Percentiles rank a stretch among this genome's conserved stretches.
Conservation (phyloP, 1,284 basidiomycete genomes). For the Cutaneotrichosporon sp. region DNA sequence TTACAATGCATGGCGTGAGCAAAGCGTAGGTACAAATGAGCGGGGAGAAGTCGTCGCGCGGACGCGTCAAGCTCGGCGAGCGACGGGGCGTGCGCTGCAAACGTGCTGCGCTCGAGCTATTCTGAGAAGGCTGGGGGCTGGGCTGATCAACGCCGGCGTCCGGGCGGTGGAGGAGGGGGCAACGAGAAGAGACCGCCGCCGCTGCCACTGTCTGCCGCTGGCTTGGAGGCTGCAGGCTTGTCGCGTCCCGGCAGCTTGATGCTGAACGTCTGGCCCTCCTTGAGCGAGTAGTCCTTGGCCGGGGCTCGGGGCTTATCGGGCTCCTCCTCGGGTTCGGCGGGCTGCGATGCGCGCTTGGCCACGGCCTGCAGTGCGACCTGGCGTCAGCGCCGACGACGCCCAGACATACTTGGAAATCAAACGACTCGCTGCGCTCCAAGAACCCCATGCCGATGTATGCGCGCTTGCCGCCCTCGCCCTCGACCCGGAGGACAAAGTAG, state of each 20-base stretch:
- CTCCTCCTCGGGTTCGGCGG: conserved; percentile 19
- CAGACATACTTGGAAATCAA: conserved; percentile 63
- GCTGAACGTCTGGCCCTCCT: conserved; percentile 93
- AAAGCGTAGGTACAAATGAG: too few relatives aligned
- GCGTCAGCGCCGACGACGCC: too few relatives aligned
- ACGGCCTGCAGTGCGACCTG: conserved; percentile 89
- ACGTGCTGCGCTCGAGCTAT: not conserved
- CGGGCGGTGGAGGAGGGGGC: conserved; percentile 45
- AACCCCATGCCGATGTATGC: conserved; percentile 95
- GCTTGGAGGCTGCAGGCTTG: conserved; percentile 16
- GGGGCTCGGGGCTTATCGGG: conserved; percentile 60
- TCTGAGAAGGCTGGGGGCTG: not conserved
- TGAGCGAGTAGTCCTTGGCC: conserved; percentile 91
- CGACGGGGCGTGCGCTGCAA: too few relatives aligned
- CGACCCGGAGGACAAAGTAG: conserved; percentile 90
- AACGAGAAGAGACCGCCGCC: conserved; percentile 33
- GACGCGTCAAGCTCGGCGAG: too few relatives aligned
- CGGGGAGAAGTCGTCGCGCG: too few relatives aligned
- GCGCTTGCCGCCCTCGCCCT: conserved; percentile 70
- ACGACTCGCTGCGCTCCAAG: conserved; percentile 81
- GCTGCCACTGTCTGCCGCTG: not conserved
- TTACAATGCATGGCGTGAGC: not conserved
- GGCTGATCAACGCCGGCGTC: conserved; percentile 7
- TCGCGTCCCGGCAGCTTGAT: conserved; percentile 74
- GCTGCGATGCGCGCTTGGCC: conserved; percentile 62